Evolutionary conservation across 2,329 filamentous ascomycete genomes (phyloP), one percentile per base, ranked within the genome.

Genomic region (Camillea tinctor): DNA sequence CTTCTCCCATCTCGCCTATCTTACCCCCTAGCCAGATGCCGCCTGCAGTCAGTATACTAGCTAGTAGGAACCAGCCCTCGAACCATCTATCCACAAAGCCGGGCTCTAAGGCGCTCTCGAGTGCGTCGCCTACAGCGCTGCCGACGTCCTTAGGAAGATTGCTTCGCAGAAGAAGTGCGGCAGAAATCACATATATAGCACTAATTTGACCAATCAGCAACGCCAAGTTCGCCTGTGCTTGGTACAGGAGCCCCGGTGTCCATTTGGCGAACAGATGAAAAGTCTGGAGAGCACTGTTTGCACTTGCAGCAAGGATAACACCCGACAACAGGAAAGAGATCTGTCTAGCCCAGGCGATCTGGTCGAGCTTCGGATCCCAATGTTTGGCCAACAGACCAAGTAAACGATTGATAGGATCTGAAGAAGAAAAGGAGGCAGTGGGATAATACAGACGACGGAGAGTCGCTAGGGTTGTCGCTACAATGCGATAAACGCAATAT

Each of bases 401-500:
- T 62, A 94, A 83, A 64, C 92, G 90, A 77, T 90, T 96, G 72
- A 96, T 90, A 0, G 92, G 92, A 71, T 96, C 93, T 17, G 87
- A 88, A 56, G 85, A 85, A 24, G 88, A 83, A 74, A 92, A 88
- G 44, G 84, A 77, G 17, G 77, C 73, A 4, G 73, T 68, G 0
- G 78, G 76, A 58, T 79, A 77, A 60, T 81, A 81, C 56, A 78
- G 65, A 44, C 91, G 87, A 4, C 88, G 88, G 4, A 91, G 65
- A 1, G 86, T 88, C 1, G 89, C 88, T 4, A 93, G 70, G 0
- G 82, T 81, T 0, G 91, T 95, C 1, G 91, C 89, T 19, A 85
- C 73, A 64, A 96, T 90, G 57, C 92, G 90, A 76, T 95, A 96
- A 36, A 94, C 77, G 78, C 92, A 96, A 80, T 96, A 96, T 54